These are phyloP conservation scores for Fusarium sp. DNA, from an alignment of 2,329 filamentous ascomycete species.

Conservation along the genomic window DNA sequence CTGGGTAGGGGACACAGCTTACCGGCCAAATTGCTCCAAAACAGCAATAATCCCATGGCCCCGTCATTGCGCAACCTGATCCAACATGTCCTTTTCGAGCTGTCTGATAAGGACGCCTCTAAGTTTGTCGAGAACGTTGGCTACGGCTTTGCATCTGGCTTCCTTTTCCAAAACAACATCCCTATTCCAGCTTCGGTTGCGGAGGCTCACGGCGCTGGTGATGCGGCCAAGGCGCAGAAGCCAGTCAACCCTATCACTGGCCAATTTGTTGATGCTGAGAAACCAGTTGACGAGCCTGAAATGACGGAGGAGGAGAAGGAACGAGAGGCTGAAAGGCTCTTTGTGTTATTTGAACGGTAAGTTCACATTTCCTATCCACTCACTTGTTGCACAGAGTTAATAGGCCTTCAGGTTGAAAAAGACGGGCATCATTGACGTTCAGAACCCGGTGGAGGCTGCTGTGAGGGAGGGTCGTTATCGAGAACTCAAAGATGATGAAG, in stretches of 20 bases:
- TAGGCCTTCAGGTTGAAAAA: constrained; percentile 66
- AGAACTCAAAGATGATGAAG: constrained; percentile 69
- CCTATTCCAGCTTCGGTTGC: constrained; percentile 76
- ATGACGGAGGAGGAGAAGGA: constrained; percentile 96
- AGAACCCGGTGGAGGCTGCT: constrained; percentile 82
- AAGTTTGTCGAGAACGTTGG: constrained; percentile 92
- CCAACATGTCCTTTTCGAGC: constrained; percentile 84
- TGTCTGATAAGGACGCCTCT: constrained; percentile 83
- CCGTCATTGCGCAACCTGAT: constrained; percentile 80
- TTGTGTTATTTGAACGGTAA: constrained; percentile 89
- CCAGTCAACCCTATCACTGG: constrained; percentile 87
- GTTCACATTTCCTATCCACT: constrained; percentile 16
- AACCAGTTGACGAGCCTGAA: constrained; percentile 67
- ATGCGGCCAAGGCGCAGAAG: constrained; percentile 48
- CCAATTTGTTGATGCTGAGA: constrained; percentile 79
- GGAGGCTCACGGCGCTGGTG: constrained; percentile 54
- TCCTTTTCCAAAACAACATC: constrained; percentile 86
- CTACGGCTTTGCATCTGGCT: constrained; percentile 93
- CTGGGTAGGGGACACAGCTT: constrained; percentile 81
- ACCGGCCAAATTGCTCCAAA: constrained; percentile 79
- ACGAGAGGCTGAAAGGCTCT: constrained; percentile 87
- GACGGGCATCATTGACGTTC: constrained; percentile 80
- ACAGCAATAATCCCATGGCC: constrained; percentile 79
- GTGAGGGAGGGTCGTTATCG: constrained; percentile 77
- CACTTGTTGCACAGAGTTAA: constrained; percentile 27